A percentile compares a stretch with the other conserved stretches of the same genome.
These are phyloP conservation scores for Claviceps spartinae DNA, from an alignment of 2,329 filamentous ascomycete species.

Conservation along the genomic window DNA sequence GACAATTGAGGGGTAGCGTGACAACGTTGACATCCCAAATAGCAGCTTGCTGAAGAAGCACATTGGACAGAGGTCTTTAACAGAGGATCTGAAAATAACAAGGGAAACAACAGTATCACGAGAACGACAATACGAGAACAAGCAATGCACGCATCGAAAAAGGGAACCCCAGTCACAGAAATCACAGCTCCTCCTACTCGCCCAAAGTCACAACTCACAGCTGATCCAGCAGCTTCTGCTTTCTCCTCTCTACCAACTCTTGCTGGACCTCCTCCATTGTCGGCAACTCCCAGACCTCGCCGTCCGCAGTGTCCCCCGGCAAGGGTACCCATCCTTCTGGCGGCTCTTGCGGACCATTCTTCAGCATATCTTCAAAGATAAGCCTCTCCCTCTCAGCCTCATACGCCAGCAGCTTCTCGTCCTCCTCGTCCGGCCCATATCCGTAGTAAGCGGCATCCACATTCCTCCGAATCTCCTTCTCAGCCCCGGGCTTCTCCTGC, in stretches of 20 bases:
- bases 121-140: not conserved
- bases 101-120: not conserved
- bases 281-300: constrained; percentile 68
- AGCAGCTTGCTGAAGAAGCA: not conserved
- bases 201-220: constrained; percentile 26
- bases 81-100: not conserved
- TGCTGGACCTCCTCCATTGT: constrained; percentile 87
- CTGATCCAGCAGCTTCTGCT: constrained; percentile 74
- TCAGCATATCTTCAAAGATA: constrained; percentile 55
- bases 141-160: not conserved
- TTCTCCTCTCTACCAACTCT: constrained; percentile 76
- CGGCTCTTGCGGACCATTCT: constrained; percentile 38
- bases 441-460: constrained; percentile 95
- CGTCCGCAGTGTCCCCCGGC: constrained; percentile 78
- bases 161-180: not conserved
- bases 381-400: constrained; percentile 76
- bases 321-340: constrained; percentile 70
- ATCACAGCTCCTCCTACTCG: not conserved
- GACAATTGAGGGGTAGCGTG: not conserved
- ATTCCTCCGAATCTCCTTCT: constrained; percentile 54
- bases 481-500: constrained; percentile 51
- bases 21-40: not conserved
- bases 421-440: constrained; percentile 85
- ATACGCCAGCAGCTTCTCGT: constrained; percentile 65
- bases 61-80: not conserved